Evolutionary conservation across 345 rosid species (phyloP).

Genomic region (Camelina neglecta): DNA sequence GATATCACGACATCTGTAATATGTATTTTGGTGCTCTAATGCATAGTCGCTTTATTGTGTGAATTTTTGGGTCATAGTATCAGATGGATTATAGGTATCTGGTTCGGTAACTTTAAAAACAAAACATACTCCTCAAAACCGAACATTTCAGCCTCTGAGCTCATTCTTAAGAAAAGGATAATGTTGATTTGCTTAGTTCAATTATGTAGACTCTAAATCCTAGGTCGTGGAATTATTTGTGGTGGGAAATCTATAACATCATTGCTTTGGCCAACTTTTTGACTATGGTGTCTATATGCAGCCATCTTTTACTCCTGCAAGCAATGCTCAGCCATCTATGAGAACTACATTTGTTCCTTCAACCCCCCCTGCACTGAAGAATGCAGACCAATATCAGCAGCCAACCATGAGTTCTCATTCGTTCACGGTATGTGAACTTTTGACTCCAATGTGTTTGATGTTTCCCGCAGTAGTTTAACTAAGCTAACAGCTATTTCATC

Average conservation of each 20-base stretch:
- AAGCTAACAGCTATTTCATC: slow-evolving; percentile 36
- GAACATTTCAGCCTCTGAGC: slow-evolving; percentile 10
- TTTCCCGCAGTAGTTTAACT: slow-evolving; percentile 5
- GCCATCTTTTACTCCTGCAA: slow-evolving; percentile 58
- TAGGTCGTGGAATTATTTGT: slow-evolving; percentile 2
- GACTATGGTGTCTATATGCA: slow-evolving; percentile 43
- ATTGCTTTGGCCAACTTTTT: slow-evolving; percentile 16
- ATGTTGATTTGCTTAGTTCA: slow-evolving; percentile 10
- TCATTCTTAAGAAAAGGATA: slow-evolving; percentile 16
- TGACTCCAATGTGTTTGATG: slow-evolving; percentile 15
- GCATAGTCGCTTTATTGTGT: slow-evolving; percentile 16
- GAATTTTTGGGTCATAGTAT: slow-evolving; percentile 13
- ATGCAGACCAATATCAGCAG: slow-evolving; percentile 87
- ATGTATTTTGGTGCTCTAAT: slow-evolving; percentile 6
- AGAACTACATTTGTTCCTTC: slow-evolving; percentile 89
- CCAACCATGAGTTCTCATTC: slow-evolving; percentile 77
- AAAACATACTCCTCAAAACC: background rate
- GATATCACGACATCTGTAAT: slow-evolving; percentile 13
- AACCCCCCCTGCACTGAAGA: slow-evolving; percentile 72
- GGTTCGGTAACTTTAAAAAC: slow-evolving; percentile 7
- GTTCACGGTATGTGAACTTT: slow-evolving; percentile 65
- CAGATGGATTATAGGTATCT: slow-evolving; percentile 16
- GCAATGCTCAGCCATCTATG: slow-evolving; percentile 57
- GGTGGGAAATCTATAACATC: slow-evolving; percentile 2
- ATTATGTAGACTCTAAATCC: slow-evolving; percentile 23